These are phyloP conservation scores for Penicillium digitatum DNA, from an alignment of 2,329 filamentous ascomycete species.

Conservation along the genomic window DNA sequence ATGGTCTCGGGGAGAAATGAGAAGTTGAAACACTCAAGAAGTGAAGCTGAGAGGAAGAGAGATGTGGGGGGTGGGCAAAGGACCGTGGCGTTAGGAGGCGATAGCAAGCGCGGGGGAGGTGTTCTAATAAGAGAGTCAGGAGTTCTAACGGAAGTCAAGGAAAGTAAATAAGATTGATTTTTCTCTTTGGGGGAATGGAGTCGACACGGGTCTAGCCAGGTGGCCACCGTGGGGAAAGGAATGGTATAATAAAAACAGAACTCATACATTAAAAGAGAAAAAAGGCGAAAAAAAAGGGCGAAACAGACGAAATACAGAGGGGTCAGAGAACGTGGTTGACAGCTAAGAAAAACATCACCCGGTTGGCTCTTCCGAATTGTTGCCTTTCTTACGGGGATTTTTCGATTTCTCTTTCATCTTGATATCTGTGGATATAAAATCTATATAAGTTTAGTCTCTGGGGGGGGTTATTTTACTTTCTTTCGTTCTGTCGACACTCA, in stretches of 20 bases:
- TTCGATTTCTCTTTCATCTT: background rate
- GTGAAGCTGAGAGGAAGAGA: background rate
- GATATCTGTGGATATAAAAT: background rate
- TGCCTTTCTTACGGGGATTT: background rate
- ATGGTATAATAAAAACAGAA: background rate
- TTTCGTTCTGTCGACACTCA: background rate
- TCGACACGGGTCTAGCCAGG: constrained; percentile 11
- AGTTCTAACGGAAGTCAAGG: background rate
- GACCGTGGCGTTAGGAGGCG: constrained; percentile 19
- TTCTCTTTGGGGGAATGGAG: constrained; percentile 6
- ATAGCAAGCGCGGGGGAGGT: constrained; percentile 17
- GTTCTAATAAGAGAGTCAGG: constrained; percentile 10
- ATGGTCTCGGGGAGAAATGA: constrained; percentile 15
- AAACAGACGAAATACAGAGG: background rate
- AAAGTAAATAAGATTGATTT: constrained; percentile 8
- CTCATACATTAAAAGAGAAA: background rate
- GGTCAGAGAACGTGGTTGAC: constrained; percentile 9
- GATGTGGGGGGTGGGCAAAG: constrained; percentile 9
- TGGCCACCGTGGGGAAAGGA: constrained; percentile 7
- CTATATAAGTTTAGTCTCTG: background rate
- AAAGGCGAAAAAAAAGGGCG: background rate
- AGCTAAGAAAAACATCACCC: background rate
- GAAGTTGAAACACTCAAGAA: background rate
- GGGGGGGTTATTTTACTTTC: background rate
- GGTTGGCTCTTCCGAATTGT: constrained; percentile 4